Conservation (phyloP, 129 eudicot species). For the Helichrysum umbraculigerum region DNA sequence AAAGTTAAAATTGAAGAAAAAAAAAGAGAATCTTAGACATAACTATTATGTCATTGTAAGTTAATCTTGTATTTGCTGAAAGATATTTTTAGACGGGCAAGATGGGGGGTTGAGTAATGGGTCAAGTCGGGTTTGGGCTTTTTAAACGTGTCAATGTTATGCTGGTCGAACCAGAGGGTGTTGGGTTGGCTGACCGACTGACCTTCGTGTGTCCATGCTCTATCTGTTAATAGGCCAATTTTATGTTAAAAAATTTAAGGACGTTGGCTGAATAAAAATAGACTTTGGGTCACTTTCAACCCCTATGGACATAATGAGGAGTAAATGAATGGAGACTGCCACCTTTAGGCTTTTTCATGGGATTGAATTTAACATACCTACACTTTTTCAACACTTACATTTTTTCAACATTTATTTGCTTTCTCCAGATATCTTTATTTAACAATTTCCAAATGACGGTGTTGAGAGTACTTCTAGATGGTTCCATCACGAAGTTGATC, state of each 20-base stretch:
- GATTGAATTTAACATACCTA: not conserved
- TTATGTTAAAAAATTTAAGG: not conserved
- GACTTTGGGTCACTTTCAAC: not conserved
- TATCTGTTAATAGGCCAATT: no score
- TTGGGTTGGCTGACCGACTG: no score
- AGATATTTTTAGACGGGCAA: not conserved
- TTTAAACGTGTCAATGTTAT: no score
- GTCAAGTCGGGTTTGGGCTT: no score
- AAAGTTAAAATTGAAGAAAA: not conserved
- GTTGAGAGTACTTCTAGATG: constrained; percentile 53
- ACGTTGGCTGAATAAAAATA: not conserved
- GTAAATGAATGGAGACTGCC: not conserved
- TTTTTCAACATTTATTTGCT: not conserved
- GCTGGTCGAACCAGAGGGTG: no score
- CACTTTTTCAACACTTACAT: not conserved
- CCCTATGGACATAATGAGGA: not conserved
- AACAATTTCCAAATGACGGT: constrained; percentile 33
- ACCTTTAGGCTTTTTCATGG: not conserved
- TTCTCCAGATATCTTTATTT: constrained; percentile 19
- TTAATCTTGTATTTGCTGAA: no score
- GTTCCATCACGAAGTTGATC: constrained; percentile 29
- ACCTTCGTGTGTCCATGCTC: no score
- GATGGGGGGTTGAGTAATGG: no score
- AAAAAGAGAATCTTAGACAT: no score
- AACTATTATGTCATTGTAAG: no score